phyloP scores from a whole-genome alignment of 2,329 filamentous ascomycete species.

The Trichoderma aggressivum region DNA sequence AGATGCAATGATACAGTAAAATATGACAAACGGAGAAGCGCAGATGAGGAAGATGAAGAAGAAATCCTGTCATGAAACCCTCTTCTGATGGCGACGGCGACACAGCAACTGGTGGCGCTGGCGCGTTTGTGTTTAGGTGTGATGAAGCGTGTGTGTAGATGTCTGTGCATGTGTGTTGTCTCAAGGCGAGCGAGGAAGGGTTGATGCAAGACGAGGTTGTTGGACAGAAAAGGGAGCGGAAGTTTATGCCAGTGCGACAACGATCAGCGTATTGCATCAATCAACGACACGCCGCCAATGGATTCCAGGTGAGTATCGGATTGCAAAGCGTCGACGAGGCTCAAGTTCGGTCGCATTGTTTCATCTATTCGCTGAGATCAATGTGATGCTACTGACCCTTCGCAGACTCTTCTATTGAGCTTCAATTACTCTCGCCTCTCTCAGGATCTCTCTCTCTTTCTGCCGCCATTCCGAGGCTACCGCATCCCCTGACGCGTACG shows the following conservation, averaged over 20 bases:
- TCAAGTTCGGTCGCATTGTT: background rate
- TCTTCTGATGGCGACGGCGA: slow-evolving; percentile 4
- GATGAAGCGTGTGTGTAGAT: background rate
- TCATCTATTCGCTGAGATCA: background rate
- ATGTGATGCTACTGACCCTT: slow-evolving; percentile 6
- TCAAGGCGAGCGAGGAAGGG: background rate
- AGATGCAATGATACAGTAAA: slow-evolving; percentile 18
- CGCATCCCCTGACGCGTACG: background rate
- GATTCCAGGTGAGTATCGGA: background rate
- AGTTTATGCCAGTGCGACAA: background rate
- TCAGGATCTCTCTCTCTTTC: background rate
- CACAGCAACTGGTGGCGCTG: slow-evolving; percentile 8
- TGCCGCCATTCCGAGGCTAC: background rate
- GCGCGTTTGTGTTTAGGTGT: background rate
- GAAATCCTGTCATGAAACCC: slow-evolving; percentile 18
- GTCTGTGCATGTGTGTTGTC: slow-evolving; percentile 2
- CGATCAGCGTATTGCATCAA: background rate
- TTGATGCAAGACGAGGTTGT: background rate
- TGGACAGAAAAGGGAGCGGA: background rate
- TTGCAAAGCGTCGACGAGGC: background rate
- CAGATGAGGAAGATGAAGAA: slow-evolving; percentile 24
- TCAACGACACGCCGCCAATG: background rate
- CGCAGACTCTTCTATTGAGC: background rate
- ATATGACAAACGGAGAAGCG: slow-evolving; percentile 28
- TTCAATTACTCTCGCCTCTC: background rate